Percentiles rank a stretch among this genome's conserved stretches.
These are phyloP conservation scores for Tylopilus intermedius DNA, from an alignment of 768 basidiomycete species.

Conservation along the genomic window DNA sequence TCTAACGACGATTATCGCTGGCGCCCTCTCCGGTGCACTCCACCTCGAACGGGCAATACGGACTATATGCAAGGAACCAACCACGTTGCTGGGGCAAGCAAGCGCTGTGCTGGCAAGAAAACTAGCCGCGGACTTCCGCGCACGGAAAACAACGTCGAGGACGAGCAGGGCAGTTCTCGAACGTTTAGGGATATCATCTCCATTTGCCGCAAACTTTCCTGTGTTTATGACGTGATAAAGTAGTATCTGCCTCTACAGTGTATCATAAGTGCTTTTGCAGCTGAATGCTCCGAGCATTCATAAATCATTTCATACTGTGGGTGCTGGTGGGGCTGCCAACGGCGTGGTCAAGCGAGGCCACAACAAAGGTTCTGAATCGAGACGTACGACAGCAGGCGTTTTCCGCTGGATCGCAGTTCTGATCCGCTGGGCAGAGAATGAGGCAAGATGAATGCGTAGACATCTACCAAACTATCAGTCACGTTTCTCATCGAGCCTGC, in stretches of 20 bases:
- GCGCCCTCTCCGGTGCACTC: slow-evolving; percentile 59
- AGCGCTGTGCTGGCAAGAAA: slow-evolving; percentile 61
- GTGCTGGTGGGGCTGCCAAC: slow-evolving; percentile 41
- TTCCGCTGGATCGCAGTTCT: slow-evolving; percentile 60
- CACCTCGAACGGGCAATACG: slow-evolving; percentile 69
- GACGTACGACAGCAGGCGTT: slow-evolving; percentile 79
- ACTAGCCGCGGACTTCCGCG: slow-evolving; percentile 58
- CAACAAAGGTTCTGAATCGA: neutral
- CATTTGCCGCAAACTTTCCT: slow-evolving; percentile 73
- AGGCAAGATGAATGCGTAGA: slow-evolving; percentile 58
- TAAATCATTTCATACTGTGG: slow-evolving; percentile 37
- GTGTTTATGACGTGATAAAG: slow-evolving; percentile 39
- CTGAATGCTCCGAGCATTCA: slow-evolving; percentile 1
- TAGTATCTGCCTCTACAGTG: slow-evolving; percentile 6
- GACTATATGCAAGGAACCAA: slow-evolving; percentile 46
- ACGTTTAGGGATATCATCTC: slow-evolving; percentile 53
- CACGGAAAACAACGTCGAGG: slow-evolving; percentile 41
- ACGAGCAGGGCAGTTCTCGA: slow-evolving; percentile 55
- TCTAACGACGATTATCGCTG: slow-evolving; percentile 59
- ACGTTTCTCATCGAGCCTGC: neutral
- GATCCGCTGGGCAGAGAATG: slow-evolving; percentile 66
- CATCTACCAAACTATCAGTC: slow-evolving; percentile 32
- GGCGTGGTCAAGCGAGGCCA: slow-evolving; percentile 1
- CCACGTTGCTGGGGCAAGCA: slow-evolving; percentile 53
- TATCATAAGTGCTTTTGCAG: neutral